A percentile compares a stretch with the other conserved stretches of the same genome.
Conservation (phyloP, 352 stramenopile species). For the Phytophthora aleatoria region DNA sequence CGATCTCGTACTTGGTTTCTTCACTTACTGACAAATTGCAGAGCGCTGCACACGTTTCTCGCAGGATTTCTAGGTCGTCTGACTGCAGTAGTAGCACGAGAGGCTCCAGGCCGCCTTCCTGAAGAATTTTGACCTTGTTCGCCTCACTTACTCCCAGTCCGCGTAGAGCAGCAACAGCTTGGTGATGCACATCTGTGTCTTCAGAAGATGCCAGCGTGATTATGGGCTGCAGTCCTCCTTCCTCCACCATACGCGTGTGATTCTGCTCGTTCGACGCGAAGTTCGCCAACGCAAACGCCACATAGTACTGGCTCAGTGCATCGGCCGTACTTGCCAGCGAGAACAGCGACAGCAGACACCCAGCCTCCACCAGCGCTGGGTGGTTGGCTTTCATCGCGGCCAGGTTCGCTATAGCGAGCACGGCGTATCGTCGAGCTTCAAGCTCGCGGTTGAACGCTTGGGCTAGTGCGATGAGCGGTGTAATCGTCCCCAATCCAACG, state of each 20-base stretch:
- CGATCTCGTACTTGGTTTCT: conserved; percentile 98
- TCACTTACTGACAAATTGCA: conserved; percentile 96
- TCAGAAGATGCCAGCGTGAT: conserved; percentile 92
- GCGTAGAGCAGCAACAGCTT: conserved; percentile 93
- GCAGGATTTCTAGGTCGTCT: conserved; percentile 92
- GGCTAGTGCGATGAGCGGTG: conserved; percentile 89
- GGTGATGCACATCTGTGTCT: conserved; percentile 95
- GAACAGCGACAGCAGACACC: conserved; percentile 92
- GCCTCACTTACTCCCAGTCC: conserved; percentile 90
- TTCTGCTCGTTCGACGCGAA: conserved; percentile 93
- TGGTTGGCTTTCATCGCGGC: conserved; percentile 96
- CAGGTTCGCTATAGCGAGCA: conserved; percentile 95
- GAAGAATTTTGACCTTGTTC: conserved; percentile 97
- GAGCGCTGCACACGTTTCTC: conserved; percentile 93
- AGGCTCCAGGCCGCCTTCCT: conserved; percentile 95
- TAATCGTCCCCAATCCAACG: conserved; percentile 93
- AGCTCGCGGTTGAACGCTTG: conserved; percentile 90
- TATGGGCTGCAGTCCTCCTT: conserved; percentile 95
- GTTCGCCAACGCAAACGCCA: conserved; percentile 95
- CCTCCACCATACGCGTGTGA: conserved; percentile 94
- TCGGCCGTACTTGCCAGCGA: conserved; percentile 94
- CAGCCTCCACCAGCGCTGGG: conserved; percentile 90
- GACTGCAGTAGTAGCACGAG: conserved; percentile 91
- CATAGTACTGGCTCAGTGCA: conserved; percentile 94
- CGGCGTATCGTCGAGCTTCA: conserved; percentile 93